These are phyloP conservation scores for Cyberlindnera lachancei DNA, from an alignment of 805 yeast genomes.

Conservation along the genomic window DNA sequence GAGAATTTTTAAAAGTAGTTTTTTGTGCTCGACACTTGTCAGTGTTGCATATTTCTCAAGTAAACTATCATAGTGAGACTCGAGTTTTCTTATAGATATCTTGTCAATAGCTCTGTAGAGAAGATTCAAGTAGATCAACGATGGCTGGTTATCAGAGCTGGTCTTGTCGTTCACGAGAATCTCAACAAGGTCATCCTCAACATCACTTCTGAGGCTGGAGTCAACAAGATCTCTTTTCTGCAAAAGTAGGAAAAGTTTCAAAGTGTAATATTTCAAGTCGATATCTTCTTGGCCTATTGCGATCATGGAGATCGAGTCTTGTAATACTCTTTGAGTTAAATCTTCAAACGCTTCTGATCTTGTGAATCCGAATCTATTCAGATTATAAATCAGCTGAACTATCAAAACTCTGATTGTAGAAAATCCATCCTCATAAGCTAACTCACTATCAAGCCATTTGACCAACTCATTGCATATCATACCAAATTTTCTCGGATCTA, in stretches of 20 bases:
- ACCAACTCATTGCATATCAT: slow-evolving; percentile 50
- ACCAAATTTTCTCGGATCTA: slow-evolving; percentile 34
- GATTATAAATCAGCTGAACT: slow-evolving; percentile 38
- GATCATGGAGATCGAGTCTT: slow-evolving; percentile 38
- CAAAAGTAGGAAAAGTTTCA: slow-evolving; percentile 35
- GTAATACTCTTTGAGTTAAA: slow-evolving; percentile 30
- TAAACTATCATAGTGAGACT: slow-evolving; percentile 28
- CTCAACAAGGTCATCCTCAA: slow-evolving; percentile 33
- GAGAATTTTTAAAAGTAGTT: slow-evolving; percentile 36
- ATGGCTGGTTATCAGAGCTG: slow-evolving; percentile 24
- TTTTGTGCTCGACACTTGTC: slow-evolving; percentile 31
- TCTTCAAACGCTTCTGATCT: slow-evolving; percentile 30
- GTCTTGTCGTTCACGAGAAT: slow-evolving; percentile 26
- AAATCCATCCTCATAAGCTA: slow-evolving; percentile 52
- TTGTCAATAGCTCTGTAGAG: slow-evolving; percentile 25
- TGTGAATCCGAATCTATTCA: slow-evolving; percentile 21
- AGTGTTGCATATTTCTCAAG: slow-evolving; percentile 24
- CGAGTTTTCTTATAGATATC: slow-evolving; percentile 26
- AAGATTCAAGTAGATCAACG: slow-evolving; percentile 29
- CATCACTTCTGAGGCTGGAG: slow-evolving; percentile 29
- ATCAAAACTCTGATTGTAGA: slow-evolving; percentile 35
- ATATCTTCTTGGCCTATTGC: slow-evolving; percentile 28
- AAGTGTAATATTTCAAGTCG: slow-evolving; percentile 39
- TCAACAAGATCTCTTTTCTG: slow-evolving; percentile 18
- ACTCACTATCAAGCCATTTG: slow-evolving; percentile 55